Evolutionary conservation across 2,329 filamentous ascomycete genomes (phyloP).

Genomic region (Fusarium fujikuroi): DNA sequence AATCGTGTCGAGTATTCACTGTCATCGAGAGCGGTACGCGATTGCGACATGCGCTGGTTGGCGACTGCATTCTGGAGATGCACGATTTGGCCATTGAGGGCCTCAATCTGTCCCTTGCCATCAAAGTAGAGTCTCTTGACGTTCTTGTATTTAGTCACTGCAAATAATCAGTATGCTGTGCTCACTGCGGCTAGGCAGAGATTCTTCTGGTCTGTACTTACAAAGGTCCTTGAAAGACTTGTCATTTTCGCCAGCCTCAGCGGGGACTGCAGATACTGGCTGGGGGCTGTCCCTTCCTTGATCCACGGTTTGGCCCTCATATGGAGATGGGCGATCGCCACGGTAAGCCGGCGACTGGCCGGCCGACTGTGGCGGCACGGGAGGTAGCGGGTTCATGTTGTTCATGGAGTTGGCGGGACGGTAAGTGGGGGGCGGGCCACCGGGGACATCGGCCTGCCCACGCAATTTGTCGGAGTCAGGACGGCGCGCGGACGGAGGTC

Average conservation of each 20-base stretch:
- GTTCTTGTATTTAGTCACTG: conserved; percentile 96
- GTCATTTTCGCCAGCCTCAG: conserved; percentile 59
- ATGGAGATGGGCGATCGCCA: conserved; percentile 54
- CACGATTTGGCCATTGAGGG: conserved; percentile 87
- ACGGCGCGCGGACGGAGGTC: conserved; percentile 57
- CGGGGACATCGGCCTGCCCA: conserved; percentile 54
- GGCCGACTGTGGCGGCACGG: conserved; percentile 49
- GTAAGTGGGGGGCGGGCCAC: conserved; percentile 62
- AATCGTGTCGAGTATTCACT: conserved; percentile 93
- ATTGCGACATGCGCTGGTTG: conserved; percentile 93
- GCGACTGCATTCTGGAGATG: conserved; percentile 97
- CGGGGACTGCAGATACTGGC: conserved; percentile 52
- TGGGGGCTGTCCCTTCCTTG: conserved; percentile 68
- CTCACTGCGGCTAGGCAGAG: background rate
- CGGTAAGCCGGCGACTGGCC: conserved; percentile 53
- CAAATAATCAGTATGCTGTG: conserved; percentile 36
- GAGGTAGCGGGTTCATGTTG: conserved; percentile 56
- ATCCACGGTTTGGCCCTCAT: conserved; percentile 57
- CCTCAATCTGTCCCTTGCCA: conserved; percentile 90
- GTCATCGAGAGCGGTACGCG: conserved; percentile 92
- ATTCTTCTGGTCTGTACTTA: conserved; percentile 50
- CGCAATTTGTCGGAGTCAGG: conserved; percentile 63
- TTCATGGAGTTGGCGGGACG: conserved; percentile 61
- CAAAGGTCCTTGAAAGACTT: conserved; percentile 68
- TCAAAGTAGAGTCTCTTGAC: conserved; percentile 99